Base-by-base conservation (phyloP, 257 asterid genomes). In the Solanum infundibuliforme region DNA sequence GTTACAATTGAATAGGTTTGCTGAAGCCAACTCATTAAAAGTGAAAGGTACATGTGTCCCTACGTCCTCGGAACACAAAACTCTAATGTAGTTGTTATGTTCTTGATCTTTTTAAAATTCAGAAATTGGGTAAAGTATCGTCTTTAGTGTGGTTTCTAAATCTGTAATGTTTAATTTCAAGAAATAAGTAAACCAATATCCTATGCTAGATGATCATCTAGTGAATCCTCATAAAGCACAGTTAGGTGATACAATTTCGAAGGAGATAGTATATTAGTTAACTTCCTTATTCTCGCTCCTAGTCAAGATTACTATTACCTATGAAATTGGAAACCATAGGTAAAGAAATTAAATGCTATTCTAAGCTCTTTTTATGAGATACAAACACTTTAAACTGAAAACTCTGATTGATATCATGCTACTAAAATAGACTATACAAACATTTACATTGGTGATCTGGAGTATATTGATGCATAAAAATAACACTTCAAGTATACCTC, bases 401-500 rank as follows among this genome's bases (percentile, higher is more conserved):
- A 36, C 16, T 20, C 27, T 12, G 12, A 2, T 12, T 3, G 3
- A n/a, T 76, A 39, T 75, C 21, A 3, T 6, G 35, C 21, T 38
- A 14, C 20, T 76, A 29, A 29, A 29, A 29, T 29, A 29, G 31
- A 29, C 2, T 29, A 29, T 29, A 29, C 31, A 29, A 29, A 29
- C 31, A 29, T 29, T 29, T 29, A 29, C 31, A 29, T 2, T 29
- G 31, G 11, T 36, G 55, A 75, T 38, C 43, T 36, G 12, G 13
- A 76, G 13, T 6, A 76, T 38, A 39, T 23, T 38, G 58, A n/a
- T 76, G 83, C 83, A 11, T 76, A 76, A 72, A 38, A 29, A 29
- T 29, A 29, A 29, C 31, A 29, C 31, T 12, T 39, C 11, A 8
- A 84, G 35, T 91, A 89, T 93, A 95, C 98, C 95, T 95, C 96